These are phyloP conservation scores for Ailanthus altissimus DNA, from an alignment of 345 rosid genomes.

Conservation along the genomic window DNA sequence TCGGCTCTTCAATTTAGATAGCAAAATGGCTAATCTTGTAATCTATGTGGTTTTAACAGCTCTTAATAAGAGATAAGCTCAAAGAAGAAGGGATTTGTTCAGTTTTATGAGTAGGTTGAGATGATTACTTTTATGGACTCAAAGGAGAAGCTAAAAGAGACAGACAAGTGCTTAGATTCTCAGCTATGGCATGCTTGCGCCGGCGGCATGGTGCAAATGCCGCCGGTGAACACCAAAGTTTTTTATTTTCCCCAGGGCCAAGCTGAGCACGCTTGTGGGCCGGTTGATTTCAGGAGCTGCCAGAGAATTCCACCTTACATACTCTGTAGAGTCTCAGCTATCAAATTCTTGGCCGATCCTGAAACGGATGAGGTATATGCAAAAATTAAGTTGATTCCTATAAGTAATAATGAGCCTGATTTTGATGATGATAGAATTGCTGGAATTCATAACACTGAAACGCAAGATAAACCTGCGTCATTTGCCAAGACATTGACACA, in stretches of 20 bases:
- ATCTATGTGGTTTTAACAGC: constrained; percentile 25
- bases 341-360: constrained; percentile 73
- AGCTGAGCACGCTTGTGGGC: constrained; percentile 60
- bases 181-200: constrained; percentile 87
- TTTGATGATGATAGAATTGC: constrained; percentile 44
- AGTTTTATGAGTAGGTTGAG: constrained; percentile 21
- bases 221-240: constrained; percentile 51
- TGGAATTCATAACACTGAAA: constrained; percentile 42
- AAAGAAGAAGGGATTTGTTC: neutral
- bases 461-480: constrained; percentile 65
- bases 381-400: constrained; percentile 52
- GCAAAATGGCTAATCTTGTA: constrained; percentile 1
- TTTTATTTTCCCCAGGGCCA: constrained; percentile 79
- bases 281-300: constrained; percentile 51
- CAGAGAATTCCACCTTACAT: constrained; percentile 45
- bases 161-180: constrained; percentile 63
- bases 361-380: constrained; percentile 70
- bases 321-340: constrained; percentile 48
- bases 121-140: constrained; percentile 75
- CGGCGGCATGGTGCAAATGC: constrained; percentile 84
- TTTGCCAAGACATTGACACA: constrained; percentile 78
- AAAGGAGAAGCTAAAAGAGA: constrained; percentile 53
- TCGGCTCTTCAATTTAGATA: neutral
- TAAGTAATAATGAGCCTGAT: constrained; percentile 19
- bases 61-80: constrained; percentile 3